Percentiles rank a stretch among this genome's conserved stretches.
These are phyloP conservation scores for Hanseniaspora vineae DNA, from an alignment of 805 yeast species.

Conservation along the genomic window DNA sequence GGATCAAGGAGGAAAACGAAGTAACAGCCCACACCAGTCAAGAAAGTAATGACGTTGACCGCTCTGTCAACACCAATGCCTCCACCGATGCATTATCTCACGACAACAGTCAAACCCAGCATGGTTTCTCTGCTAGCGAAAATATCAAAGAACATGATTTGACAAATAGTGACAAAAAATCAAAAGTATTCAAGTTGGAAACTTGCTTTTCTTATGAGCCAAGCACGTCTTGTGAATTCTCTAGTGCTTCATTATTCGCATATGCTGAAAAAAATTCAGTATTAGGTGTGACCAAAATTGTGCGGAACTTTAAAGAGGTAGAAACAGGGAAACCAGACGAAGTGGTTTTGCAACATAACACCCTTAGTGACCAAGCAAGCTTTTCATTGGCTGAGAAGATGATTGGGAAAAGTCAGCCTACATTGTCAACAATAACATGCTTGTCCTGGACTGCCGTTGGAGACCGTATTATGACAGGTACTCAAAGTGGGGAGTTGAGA, in stretches of 20 bases:
- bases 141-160: no score
- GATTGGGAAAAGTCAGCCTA: neutral
- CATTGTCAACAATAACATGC: constrained; percentile 18
- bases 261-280: neutral
- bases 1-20: constrained; percentile 2
- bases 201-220: constrained; percentile 25
- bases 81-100: no score
- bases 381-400: neutral
- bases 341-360: neutral
- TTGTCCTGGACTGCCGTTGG: constrained; percentile 61
- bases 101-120: no score
- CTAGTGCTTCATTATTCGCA: constrained; percentile 8
- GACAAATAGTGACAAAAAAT: no score
- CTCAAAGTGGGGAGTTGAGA: constrained; percentile 59
- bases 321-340: neutral
- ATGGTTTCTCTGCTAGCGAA: no score
- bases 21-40: constrained; percentile 19
- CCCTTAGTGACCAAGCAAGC: neutral
- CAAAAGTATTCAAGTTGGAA: no score
- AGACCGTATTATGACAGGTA: constrained; percentile 44
- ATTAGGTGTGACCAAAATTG: constrained; percentile 14
- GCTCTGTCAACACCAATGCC: no score
- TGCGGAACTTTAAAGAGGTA: constrained; percentile 27
- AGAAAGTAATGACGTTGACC: constrained; percentile 20
- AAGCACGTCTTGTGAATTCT: constrained; percentile 39